Evolutionary conservation across 2,329 filamentous ascomycete species (phyloP).

Genomic region (Neofusicoccum parvum): DNA sequence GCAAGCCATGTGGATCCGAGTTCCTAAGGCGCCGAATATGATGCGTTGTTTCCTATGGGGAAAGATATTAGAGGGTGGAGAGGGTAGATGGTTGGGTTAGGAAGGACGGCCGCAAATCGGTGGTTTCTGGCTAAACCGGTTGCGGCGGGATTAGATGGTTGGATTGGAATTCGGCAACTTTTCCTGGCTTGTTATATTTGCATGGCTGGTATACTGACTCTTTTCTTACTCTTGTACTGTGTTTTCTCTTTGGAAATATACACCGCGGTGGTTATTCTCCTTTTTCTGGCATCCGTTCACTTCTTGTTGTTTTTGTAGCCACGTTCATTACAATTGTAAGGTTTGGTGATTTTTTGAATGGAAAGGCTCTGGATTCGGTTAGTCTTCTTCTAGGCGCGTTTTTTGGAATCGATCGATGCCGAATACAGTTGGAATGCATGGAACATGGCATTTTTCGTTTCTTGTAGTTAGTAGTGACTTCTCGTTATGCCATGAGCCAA

Average conservation of each 20-base stretch:
- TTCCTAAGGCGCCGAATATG: neutral
- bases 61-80: neutral
- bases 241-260: constrained; percentile 1
- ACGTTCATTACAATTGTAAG: neutral
- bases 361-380: too few relatives aligned
- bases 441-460: too few relatives aligned
- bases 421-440: too few relatives aligned
- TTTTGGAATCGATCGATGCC: too few relatives aligned
- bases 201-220: neutral
- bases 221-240: neutral
- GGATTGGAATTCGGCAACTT: neutral
- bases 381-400: too few relatives aligned
- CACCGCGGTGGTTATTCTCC: constrained; percentile 1
- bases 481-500: too few relatives aligned
- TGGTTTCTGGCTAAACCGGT: neutral
- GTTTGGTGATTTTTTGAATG: too few relatives aligned
- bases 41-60: neutral
- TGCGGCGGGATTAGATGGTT: neutral
- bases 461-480: too few relatives aligned
- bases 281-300: neutral
- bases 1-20: constrained; percentile 20
- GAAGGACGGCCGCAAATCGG: too few relatives aligned
- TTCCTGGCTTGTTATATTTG: neutral
- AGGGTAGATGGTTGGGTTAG: neutral
- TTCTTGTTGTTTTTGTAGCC: neutral